A percentile compares a stretch with the other conserved stretches of the same genome.
These are phyloP conservation scores for Xylaria sp. DNA, from an alignment of 2,329 filamentous ascomycete genomes.

Conservation along the genomic window DNA sequence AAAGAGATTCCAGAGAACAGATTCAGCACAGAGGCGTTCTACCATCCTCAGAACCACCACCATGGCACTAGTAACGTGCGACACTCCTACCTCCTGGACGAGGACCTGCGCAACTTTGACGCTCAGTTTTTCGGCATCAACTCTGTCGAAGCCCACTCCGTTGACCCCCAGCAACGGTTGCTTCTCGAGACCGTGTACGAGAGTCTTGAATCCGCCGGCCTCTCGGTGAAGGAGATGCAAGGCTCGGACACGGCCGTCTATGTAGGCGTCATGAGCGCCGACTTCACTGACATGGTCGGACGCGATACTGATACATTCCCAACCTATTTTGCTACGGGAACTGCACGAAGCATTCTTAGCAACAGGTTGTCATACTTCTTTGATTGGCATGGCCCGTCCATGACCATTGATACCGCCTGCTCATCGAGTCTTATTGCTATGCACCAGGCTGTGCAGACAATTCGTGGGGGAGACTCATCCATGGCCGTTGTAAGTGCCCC, in stretches of 20 bases:
- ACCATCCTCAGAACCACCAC: constrained; percentile 15
- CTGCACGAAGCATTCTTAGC: neutral
- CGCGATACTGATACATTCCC: constrained; percentile 5
- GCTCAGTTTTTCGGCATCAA: constrained; percentile 28
- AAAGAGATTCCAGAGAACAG: constrained; percentile 11
- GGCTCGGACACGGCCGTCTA: constrained; percentile 29
- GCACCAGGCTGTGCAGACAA: constrained; percentile 48
- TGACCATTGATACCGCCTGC: constrained; percentile 60
- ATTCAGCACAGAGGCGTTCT: constrained; percentile 16
- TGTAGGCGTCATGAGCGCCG: constrained; percentile 20
- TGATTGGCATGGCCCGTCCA: constrained; percentile 53
- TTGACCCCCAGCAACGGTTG: constrained; percentile 31
- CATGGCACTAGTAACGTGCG: constrained; percentile 21
- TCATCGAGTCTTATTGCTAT: constrained; percentile 55
- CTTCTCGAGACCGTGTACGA: constrained; percentile 30
- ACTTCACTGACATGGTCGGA: constrained; percentile 13
- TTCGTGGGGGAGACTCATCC: constrained; percentile 45
- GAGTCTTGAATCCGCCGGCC: constrained; percentile 14
- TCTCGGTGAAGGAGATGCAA: neutral
- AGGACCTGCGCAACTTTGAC: constrained; percentile 25
- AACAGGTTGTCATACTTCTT: constrained; percentile 50
- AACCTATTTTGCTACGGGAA: constrained; percentile 1
- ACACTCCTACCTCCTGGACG: constrained; percentile 21
- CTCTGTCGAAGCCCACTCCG: constrained; percentile 17
- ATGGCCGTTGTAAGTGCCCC: constrained; percentile 28